phyloP scores from a whole-genome alignment of 1,139 yeast genomes.

The Pneumocystis oryctolagi region DNA sequence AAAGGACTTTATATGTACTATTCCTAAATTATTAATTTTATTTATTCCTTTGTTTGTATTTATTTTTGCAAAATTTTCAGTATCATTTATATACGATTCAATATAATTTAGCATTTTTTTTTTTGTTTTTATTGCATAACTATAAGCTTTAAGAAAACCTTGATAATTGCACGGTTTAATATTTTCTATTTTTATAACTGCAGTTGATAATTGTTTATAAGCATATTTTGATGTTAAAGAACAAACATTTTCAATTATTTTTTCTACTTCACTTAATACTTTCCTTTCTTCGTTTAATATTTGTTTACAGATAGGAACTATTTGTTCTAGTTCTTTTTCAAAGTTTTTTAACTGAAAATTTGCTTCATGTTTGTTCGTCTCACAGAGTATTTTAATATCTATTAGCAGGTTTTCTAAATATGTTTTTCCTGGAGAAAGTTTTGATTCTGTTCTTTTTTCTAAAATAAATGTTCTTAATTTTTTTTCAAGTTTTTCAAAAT shows the following conservation, averaged over 20 bases:
- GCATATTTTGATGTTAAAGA: constrained; percentile 49
- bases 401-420: constrained; percentile 52
- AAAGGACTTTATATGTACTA: constrained; percentile 35
- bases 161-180: constrained; percentile 41
- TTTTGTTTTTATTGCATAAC: constrained; percentile 59
- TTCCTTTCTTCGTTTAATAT: constrained; percentile 38
- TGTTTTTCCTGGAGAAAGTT: constrained; percentile 81
- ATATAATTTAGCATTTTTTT: constrained; percentile 50
- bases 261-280: constrained; percentile 46
- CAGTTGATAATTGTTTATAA: constrained; percentile 24
- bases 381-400: constrained; percentile 50
- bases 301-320: constrained; percentile 48
- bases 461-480: constrained; percentile 73
- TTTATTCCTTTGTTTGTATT: constrained; percentile 35
- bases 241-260: constrained; percentile 46
- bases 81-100: constrained; percentile 42
- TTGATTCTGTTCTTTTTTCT: constrained; percentile 78
- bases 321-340: constrained; percentile 15
- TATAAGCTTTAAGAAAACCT: constrained; percentile 52
- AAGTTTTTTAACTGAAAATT: background rate
- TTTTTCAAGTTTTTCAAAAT: constrained; percentile 67
- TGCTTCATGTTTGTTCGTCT: constrained; percentile 35
- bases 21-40: constrained; percentile 27
- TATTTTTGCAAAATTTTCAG: constrained; percentile 56
- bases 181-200: constrained; percentile 36